Evolutionary conservation across 2,329 filamentous ascomycete species (phyloP).

Genomic region (Westerdykella aurantiaca): DNA sequence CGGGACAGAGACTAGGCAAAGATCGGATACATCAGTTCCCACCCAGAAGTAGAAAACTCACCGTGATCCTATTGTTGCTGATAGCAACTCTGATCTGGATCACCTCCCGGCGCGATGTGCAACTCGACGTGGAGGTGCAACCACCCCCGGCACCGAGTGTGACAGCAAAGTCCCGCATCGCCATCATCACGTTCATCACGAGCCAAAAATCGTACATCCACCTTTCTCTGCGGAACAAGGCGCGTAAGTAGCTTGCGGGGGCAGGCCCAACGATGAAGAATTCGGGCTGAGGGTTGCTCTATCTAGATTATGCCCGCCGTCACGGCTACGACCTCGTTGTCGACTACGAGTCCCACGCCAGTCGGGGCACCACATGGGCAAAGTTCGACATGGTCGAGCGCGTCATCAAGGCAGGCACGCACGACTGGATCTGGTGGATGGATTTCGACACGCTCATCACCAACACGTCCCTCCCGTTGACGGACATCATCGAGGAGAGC

Average conservation of each 20-base stretch:
- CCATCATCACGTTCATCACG: constrained; percentile 35
- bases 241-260: constrained; percentile 19
- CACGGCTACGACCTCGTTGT: constrained; percentile 39
- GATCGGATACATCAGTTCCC: too few relatives aligned
- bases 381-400: constrained; percentile 38
- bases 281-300: constrained; percentile 2
- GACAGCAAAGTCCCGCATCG: constrained; percentile 17
- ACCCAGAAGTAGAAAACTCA: too few relatives aligned
- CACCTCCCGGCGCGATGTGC: too few relatives aligned
- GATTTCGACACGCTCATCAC: constrained; percentile 41
- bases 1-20: too few relatives aligned
- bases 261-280: not conserved
- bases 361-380: constrained; percentile 30
- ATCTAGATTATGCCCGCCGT: constrained; percentile 34
- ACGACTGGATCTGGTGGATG: constrained; percentile 42
- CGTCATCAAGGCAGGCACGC: constrained; percentile 28
- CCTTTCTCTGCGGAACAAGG: constrained; percentile 35
- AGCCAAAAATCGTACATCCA: constrained; percentile 35
- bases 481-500: constrained; percentile 33
- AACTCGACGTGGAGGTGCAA: too few relatives aligned
- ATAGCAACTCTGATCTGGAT: too few relatives aligned
- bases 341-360: constrained; percentile 35
- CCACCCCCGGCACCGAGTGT: too few relatives aligned
- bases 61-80: too few relatives aligned
- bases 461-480: constrained; percentile 33